Base-by-base conservation (phyloP, 352 stramenopile species). In the Phytophthora crassamura region DNA sequence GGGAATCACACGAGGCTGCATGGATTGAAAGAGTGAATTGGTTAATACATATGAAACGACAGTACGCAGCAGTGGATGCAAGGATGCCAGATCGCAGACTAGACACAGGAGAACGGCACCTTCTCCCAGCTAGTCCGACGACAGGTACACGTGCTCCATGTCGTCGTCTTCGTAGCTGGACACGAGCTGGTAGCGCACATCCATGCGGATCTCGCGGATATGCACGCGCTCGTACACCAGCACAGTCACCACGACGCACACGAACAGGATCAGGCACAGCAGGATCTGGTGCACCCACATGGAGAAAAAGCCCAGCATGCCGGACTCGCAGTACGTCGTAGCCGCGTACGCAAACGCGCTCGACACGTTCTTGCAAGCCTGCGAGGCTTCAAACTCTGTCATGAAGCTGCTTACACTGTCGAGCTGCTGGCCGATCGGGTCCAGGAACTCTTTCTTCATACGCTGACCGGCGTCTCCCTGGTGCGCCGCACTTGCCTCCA, bases 231-330 rank as follows among this genome's bases (percentile, higher is more conserved):
- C 79, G 72, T 92, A 94, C 12, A 93, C 82, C 30, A 92, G 68
- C 51, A 93, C 84, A 11, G 81, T 82, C 36, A 84, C 77, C 39
- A 93, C 54, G 45, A 93, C 76, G 64, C 79, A 81, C 46, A 91
- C 76, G 59, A 93, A 92, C 4, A 94, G 67, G 32, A 91, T 75
- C n/a, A 90, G 48, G 49, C 86, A 94, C 10, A 94, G 59, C 51
- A 92, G 53, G 34, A 94, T 82, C 75, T 94, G 86, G 57, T 94
- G 86, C 46, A 90, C 77, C 86, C 86, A 94, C 82, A 94, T 89
- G 12, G 84, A 91, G 52, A 92, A 91, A 60, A 94, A 88, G 20
- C 86, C 86, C 39, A 93, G 70, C 62, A 94, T 89, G 48, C 86
- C 84, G 65, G 86, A 93, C 69, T 89, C 86, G 62, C 86, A 94